phyloP scores from a whole-genome alignment of 176 grass and related monocot species.

The Chrysopogon serrulatus region DNA sequence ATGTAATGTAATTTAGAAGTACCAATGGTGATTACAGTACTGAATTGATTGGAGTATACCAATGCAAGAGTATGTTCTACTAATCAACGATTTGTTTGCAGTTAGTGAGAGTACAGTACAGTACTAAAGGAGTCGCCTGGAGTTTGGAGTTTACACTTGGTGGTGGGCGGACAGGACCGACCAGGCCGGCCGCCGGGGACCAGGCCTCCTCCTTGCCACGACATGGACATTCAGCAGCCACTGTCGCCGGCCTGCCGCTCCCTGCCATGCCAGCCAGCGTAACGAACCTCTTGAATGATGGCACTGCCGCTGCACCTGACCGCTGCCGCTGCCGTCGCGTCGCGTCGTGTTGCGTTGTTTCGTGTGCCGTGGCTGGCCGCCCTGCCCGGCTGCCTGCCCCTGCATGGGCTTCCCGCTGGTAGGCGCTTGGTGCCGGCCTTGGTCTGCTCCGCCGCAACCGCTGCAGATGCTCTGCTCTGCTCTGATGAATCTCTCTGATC shows the following conservation, averaged over 20 bases:
- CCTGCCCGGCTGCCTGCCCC: not conserved
- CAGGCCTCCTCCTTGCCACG: conserved; percentile 23
- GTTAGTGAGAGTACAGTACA: too few relatives aligned
- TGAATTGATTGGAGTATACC: too few relatives aligned
- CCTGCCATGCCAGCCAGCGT: conserved; percentile 23
- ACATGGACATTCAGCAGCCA: conserved; percentile 30
- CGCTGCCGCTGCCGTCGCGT: not conserved
- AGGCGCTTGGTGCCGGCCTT: not conserved
- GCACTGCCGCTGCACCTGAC: conserved; percentile 1
- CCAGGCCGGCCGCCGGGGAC: conserved; percentile 26
- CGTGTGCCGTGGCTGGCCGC: conserved; percentile 23
- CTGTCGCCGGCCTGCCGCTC: not conserved
- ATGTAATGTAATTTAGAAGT: too few relatives aligned
- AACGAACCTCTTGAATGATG: conserved; percentile 45
- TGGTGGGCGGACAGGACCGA: not conserved
- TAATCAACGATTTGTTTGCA: too few relatives aligned
- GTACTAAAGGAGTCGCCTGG: too few relatives aligned
- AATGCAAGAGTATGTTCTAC: too few relatives aligned
- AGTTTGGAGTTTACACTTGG: too few relatives aligned
- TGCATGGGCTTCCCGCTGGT: conserved; percentile 4
- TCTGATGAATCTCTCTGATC: not conserved
- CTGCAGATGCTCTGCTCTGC: conserved; percentile 8
- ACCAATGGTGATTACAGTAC: too few relatives aligned
- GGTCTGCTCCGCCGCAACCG: not conserved
- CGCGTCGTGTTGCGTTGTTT: conserved; percentile 18